Percentiles rank a stretch among this genome's conserved stretches.
Evolutionary conservation across 176 grass and related monocot species (phyloP).

Genomic region (Zea luxurians): DNA sequence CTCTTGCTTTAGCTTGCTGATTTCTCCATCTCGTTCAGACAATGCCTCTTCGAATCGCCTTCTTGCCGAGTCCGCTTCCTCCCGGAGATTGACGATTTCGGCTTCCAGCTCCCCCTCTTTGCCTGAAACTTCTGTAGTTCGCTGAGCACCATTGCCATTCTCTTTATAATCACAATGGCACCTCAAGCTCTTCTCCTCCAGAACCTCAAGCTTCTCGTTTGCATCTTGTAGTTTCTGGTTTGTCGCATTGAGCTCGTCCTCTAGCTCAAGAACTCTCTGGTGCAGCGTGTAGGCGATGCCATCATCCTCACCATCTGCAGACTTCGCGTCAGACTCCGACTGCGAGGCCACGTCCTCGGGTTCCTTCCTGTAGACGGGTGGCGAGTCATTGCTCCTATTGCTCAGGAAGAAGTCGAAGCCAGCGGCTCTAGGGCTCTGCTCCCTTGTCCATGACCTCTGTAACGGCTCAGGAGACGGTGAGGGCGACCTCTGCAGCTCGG

Average conservation of each 20-base stretch:
- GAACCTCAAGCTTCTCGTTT: constrained; percentile 41
- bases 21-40: constrained; percentile 31
- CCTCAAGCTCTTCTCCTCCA: constrained; percentile 41
- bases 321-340: constrained; percentile 58
- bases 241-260: constrained; percentile 44
- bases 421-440: constrained; percentile 57
- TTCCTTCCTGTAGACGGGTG: constrained; percentile 43
- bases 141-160: constrained; percentile 28
- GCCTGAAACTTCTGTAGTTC: constrained; percentile 15
- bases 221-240: constrained; percentile 37
- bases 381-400: constrained; percentile 46
- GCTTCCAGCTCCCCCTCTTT: constrained; percentile 28
- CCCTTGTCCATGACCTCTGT: constrained; percentile 58
- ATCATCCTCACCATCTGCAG: constrained; percentile 56
- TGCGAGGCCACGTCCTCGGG: constrained; percentile 43
- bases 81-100: constrained; percentile 38
- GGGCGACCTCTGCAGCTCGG: constrained; percentile 50
- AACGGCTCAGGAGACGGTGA: constrained; percentile 51
- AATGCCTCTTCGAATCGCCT: constrained; percentile 28
- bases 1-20: constrained; percentile 37
- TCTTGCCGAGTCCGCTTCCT: constrained; percentile 33
- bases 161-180: constrained; percentile 37
- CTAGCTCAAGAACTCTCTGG: constrained; percentile 56
- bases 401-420: constrained; percentile 55
- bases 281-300: constrained; percentile 59